These are phyloP conservation scores for Ganoderma sinense DNA, from an alignment of 1,284 basidiomycete species.

Conservation along the genomic window DNA sequence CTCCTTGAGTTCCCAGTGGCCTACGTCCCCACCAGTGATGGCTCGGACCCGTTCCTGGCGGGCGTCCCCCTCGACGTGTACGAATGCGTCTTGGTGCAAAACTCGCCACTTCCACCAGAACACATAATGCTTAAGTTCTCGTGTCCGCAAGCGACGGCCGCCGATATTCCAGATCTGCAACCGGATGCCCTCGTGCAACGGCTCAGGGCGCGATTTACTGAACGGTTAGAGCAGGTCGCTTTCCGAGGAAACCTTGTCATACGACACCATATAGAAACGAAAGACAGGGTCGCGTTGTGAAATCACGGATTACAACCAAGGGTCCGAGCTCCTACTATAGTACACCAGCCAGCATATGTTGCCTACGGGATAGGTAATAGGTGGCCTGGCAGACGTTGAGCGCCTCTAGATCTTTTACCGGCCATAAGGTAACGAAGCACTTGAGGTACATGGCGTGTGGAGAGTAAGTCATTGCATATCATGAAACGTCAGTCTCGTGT, in stretches of 20 bases:
- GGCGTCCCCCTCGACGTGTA: constrained; percentile 56
- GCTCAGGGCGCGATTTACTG: constrained; percentile 22
- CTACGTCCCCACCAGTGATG: constrained; percentile 51
- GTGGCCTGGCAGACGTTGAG: background rate
- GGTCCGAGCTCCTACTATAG: background rate
- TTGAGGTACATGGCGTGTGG: too few relatives aligned
- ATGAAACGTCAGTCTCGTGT: background rate
- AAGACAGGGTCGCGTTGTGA: constrained; percentile 39
- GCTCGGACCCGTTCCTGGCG: constrained; percentile 47
- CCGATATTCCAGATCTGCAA: constrained; percentile 28
- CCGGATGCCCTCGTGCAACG: constrained; percentile 27
- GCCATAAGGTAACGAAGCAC: too few relatives aligned
- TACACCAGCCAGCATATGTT: too few relatives aligned
- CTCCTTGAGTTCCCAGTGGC: constrained; percentile 66
- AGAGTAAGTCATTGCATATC: too few relatives aligned
- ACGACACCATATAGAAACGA: constrained; percentile 28
- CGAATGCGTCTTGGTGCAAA: constrained; percentile 42
- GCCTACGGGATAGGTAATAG: background rate
- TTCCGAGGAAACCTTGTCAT: constrained; percentile 24
- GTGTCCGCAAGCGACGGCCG: constrained; percentile 43
- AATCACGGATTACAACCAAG: background rate
- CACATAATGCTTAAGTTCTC: constrained; percentile 51
- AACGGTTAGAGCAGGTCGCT: constrained; percentile 16
- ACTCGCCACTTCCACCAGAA: background rate
- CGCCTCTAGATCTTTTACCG: too few relatives aligned